A percentile compares a stretch with the other conserved stretches of the same genome.
Conservation (phyloP, 805 yeast genomes). For the Metschnikowia continentalis region DNA sequence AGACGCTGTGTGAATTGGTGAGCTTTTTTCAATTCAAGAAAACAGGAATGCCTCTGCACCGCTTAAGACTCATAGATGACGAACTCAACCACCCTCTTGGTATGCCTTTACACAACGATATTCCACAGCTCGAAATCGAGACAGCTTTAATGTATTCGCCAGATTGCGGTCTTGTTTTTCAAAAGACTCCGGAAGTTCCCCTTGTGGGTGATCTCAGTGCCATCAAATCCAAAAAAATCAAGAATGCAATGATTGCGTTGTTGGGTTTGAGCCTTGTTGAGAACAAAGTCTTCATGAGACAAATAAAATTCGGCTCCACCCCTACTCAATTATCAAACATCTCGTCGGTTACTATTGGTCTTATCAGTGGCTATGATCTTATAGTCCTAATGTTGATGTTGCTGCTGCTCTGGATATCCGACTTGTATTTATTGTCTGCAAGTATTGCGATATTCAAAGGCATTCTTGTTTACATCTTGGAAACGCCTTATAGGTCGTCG, state of each 20-base stretch:
- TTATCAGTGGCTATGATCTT: constrained; percentile 71
- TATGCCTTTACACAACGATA: constrained; percentile 51
- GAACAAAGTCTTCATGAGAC: constrained; percentile 55
- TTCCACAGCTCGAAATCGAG: constrained; percentile 55
- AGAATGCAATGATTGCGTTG: constrained; percentile 42
- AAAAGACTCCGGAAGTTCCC: constrained; percentile 13
- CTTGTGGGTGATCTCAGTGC: constrained; percentile 58
- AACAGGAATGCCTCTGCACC: constrained; percentile 49
- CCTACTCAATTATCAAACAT: constrained; percentile 77
- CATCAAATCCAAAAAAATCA: constrained; percentile 35
- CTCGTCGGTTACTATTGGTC: constrained; percentile 50
- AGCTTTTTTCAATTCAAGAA: constrained; percentile 64
- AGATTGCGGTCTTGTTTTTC: constrained; percentile 69
- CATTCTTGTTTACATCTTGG: constrained; percentile 68
- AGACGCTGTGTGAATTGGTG: constrained; percentile 63
- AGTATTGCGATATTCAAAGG: constrained; percentile 68
- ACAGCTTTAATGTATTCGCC: constrained; percentile 76
- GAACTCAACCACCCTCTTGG: constrained; percentile 77
- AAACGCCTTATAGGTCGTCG: constrained; percentile 64
- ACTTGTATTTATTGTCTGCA: constrained; percentile 61
- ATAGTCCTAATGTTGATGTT: constrained; percentile 59
- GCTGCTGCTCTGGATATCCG: constrained; percentile 46
- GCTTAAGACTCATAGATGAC: constrained; percentile 60
- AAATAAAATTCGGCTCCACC: constrained; percentile 67
- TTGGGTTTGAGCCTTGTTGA: constrained; percentile 45